Percentiles rank a stretch among this genome's conserved stretches.
Evolutionary conservation across 345 rosid genomes (phyloP).

Genomic region (Passiflora organensis): DNA sequence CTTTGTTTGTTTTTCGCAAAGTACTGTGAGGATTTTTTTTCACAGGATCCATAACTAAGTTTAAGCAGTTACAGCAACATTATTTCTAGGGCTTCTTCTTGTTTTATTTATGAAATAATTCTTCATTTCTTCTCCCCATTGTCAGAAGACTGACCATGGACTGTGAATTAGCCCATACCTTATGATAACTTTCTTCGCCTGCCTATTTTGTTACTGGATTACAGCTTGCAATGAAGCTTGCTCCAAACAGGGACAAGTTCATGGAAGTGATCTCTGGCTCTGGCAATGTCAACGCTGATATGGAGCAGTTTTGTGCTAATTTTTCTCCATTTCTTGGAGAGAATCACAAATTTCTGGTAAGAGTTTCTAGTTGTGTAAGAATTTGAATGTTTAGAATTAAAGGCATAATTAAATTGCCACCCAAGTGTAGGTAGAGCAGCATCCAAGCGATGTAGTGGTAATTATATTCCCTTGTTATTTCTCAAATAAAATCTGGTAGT

Average conservation of each 20-base stretch:
- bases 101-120: constrained; percentile 1
- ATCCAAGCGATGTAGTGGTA: neutral
- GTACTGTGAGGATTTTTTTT: neutral
- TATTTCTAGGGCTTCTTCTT: constrained; percentile 5
- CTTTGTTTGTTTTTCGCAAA: neutral
- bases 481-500: too few species aligned
- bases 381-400: neutral
- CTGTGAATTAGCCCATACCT: too few species aligned
- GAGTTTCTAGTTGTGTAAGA: constrained; percentile 2
- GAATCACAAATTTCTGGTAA: constrained; percentile 95
- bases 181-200: too few species aligned
- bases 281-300: constrained; percentile 71
- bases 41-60: too few species aligned
- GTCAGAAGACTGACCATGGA: too few species aligned
- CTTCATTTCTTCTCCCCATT: too few species aligned
- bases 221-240: constrained; percentile 92
- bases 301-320: constrained; percentile 69
- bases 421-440: neutral
- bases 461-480: neutral
- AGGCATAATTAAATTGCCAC: neutral
- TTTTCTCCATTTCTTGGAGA: constrained; percentile 79
- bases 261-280: constrained; percentile 80
- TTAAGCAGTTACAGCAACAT: neutral
- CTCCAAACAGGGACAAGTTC: constrained; percentile 94
- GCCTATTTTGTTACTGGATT: too few species aligned